Base-by-base conservation (phyloP, 305 asterid genomes). In the Fraxinus angustifolia region DNA sequence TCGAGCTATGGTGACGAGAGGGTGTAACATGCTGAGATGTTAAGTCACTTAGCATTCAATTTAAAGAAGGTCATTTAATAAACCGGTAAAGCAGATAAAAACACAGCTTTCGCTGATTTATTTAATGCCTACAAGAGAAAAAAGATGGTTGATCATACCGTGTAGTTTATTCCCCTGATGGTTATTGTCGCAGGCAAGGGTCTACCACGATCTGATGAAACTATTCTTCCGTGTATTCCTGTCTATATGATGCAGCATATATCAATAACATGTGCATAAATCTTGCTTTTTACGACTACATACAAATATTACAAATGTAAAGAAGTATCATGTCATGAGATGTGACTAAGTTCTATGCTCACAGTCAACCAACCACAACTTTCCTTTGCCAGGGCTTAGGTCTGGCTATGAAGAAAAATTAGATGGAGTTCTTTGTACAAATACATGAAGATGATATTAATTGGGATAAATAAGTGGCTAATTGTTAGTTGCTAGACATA, bases 141-240 rank as follows among this genome's bases (percentile, higher is more conserved):
- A 34, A 42, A 68, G 53, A 17, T 33, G 76, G 70, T 30, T 31
- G 82, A 62, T 72, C 76, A 23, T 89, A 95, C 99, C 87, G 93
- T 89, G 90, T 91, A 86, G 89, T 93, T 93, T 87, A 90, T 87
- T 79, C 99, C 99, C 80, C 84, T 84, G 79, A 95, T 85, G 81
- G 92, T 82, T 82, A 95, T 87, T 77, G 90, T 83, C 26, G 99
- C 99, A 45, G 97, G 92, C 84, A 95, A 88, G 81, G 94, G 97
- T 84, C 83, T 90, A 81, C 98, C 96, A 77, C 76, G 79, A 83
- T 92, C 91, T 31, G 98, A 91, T 83, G 99, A 93, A 85, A 88
- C 86, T 75, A 91, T 79, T 82, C 91, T 88, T 78, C 99, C 99
- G 73, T 93, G 98, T 80, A 95, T 82, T 86, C 99, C 98, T 42